Base-by-base conservation (phyloP, 2,329 filamentous ascomycete genomes). In the Zasmidium citrigriseum region DNA sequence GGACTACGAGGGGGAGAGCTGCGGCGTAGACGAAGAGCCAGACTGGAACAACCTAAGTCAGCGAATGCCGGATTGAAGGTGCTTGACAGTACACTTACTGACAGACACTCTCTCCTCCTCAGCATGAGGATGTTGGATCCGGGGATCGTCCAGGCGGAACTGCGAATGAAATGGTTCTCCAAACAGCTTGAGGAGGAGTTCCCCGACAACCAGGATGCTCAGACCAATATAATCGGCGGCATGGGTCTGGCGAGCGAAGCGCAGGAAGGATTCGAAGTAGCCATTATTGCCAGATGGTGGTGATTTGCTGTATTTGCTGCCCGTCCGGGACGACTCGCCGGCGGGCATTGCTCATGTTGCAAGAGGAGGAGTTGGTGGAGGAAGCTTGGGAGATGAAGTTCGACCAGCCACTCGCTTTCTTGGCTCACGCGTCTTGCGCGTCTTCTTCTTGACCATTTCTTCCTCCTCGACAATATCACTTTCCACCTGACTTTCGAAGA, bases 91-190 rank as follows among this genome's bases (percentile, higher is more conserved):
- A 46, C 21, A 11, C 87, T 66, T 80, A 89, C 88, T 73, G 14
- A 96, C 86, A 7, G 91, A 82, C 0, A 99, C 95, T 62, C 92
- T 85, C 75, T 99, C 93, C 52, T 89, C 77, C 57, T 89, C 82
- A 21, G 95, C 91, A 76, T 96, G 89, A 0, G 95, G 95, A 70
- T 89, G 97, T 64, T 91, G 88, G 59, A 98, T 91, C 51, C 86
- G 81, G 22, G 90, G 83, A 72, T 98, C 91, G 72, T 92, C 89
- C 62, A 98, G 84, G 64, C 86, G 89, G 78, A 99, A 98, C 86
- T 97, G 89, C 76, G 91, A 91, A 74, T 98, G 92, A 73, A 98
- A 98, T 0, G 95, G 95, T 60, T 88, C 87, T 67, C 90, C 83
- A 67, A 89, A 78, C 46, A 91, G 81, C 83, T 90, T 70, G 9